phyloP scores from a whole-genome alignment of 305 asterid genomes.

The Stenogyne calaminthoides region DNA sequence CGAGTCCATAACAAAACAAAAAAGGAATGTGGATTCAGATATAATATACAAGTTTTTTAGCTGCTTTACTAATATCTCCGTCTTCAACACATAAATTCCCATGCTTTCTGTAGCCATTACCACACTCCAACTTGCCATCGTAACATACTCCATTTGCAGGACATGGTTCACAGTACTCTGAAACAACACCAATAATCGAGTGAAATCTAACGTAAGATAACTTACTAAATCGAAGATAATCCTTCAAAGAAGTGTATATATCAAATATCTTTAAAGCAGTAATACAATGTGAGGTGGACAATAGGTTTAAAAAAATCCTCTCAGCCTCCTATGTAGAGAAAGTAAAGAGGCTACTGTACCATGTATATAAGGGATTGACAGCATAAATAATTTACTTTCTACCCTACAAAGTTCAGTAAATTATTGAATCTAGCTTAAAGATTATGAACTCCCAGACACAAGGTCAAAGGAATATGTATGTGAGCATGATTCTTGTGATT shows the following conservation, averaged over 20 bases:
- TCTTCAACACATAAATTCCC: slow-evolving; percentile 77
- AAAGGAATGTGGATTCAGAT: slow-evolving; percentile 13
- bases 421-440: neutral
- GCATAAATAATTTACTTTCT: neutral
- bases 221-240: neutral
- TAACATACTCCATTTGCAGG: slow-evolving; percentile 73
- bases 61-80: slow-evolving; percentile 59
- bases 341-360: slow-evolving; percentile 8
- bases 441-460: neutral
- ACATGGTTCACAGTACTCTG: slow-evolving; percentile 80
- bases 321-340: neutral
- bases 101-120: slow-evolving; percentile 53
- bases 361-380: neutral
- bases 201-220: slow-evolving; percentile 16
- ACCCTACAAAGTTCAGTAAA: slow-evolving; percentile 9
- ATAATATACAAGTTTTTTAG: slow-evolving; percentile 60
- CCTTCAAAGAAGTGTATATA: neutral
- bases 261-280: neutral
- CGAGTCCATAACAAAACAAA: slow-evolving; percentile 2
- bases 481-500: neutral
- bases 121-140: slow-evolving; percentile 77
- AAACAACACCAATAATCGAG: slow-evolving; percentile 31
- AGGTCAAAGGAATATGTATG: neutral
- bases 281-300: neutral
- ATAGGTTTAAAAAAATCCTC: slow-evolving; percentile 1